Conservation (phyloP, 306 rosid species). For the Malus fusca region DNA sequence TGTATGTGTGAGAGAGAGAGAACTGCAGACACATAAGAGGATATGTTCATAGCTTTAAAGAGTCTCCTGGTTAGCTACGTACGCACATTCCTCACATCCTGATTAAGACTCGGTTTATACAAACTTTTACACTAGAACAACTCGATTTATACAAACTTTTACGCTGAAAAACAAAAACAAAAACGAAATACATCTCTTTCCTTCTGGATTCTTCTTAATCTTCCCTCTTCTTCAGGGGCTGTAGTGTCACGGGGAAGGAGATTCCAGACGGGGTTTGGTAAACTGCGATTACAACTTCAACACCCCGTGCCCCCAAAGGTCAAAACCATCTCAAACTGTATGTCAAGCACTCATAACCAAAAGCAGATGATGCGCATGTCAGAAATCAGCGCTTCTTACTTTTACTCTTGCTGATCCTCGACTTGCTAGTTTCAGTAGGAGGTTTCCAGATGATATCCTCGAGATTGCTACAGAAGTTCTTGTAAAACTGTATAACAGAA, state of each 20-base stretch:
- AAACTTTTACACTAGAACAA: too few relatives aligned
- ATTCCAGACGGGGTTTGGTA: background rate
- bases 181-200: background rate
- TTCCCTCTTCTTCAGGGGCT: background rate
- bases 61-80: too few relatives aligned
- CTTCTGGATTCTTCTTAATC: background rate
- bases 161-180: background rate
- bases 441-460: slow-evolving; percentile 94
- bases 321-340: background rate
- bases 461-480: slow-evolving; percentile 69
- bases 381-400: slow-evolving; percentile 47
- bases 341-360: background rate
- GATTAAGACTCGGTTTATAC: background rate
- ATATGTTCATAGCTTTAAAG: background rate
- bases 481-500: slow-evolving; percentile 57
- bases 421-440: slow-evolving; percentile 52
- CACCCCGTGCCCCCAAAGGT: slow-evolving; percentile 1
- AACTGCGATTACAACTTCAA: background rate
- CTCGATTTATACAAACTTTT: background rate
- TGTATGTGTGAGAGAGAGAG: background rate
- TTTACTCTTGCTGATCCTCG: slow-evolving; percentile 45
- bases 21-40: background rate
- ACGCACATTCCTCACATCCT: background rate
- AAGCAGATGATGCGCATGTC: background rate
- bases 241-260: background rate